Evolutionary conservation across 73 alveolate genomes (phyloP), one percentile per base, ranked within the genome.

Genomic region (Effrenium voratum): DNA sequence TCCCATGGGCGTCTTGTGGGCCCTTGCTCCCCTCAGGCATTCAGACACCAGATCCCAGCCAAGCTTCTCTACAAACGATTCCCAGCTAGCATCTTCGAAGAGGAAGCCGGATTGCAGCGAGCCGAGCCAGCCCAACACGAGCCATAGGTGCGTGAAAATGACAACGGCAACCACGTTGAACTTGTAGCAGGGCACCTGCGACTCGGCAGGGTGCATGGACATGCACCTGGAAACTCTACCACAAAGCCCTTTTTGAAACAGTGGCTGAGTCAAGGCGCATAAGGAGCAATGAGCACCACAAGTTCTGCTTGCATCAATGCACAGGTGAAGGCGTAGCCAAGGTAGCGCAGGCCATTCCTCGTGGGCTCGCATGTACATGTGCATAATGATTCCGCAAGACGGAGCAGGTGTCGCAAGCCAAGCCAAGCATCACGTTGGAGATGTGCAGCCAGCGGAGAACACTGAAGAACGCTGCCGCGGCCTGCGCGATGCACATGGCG

Each of bases 281-380:
- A 66, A 1, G 85, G 85, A 5, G 85, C 85, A 36, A 75, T n/a
- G 38, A 75, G 57, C 5, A 75, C 85, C 85, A 75, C 47, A 30
- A 75, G 50, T 52, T 75, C 85, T 0, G 85, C 85, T 32, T 75
- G 85, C 85, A 75, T 75, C 52, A 41, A 32, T 32, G 85, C 22
- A 52, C 85, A 75, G 52, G 85, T 75, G 57, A 75, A 40, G 57
- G 85, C 47, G 30, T 75, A 75, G 85, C 85, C 85, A 22, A 75
- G 85, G 85, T 75, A 75, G 24, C 85, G 47, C 55, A 75, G 85
- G n/a, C 77, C 77, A 30, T 66, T 66, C n/a, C n/a, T n/a, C n/a
- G n/a, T n/a, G n/a, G n/a, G n/a, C n/a, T n/a, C n/a, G n/a, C n/a
- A n/a, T n/a, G n/a, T n/a, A n/a, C n/a, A n/a, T n/a, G n/a, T n/a